Percentiles rank a stretch among this genome's conserved stretches.
Evolutionary conservation across 345 rosid species (phyloP).

Genomic region (Linum tenue): DNA sequence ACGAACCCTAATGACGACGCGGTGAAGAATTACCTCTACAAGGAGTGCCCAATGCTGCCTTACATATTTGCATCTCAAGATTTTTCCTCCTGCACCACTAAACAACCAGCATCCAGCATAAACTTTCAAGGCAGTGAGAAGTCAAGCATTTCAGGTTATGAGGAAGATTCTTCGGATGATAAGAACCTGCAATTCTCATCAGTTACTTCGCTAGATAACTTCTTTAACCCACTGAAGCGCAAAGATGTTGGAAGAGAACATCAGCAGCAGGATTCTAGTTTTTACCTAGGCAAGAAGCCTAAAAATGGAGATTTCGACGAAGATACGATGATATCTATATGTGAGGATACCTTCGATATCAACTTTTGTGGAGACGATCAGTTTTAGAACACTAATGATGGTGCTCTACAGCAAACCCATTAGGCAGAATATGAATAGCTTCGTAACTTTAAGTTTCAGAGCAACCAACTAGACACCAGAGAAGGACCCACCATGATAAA

Average conservation of each 20-base stretch:
- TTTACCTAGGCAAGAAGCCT: conserved; percentile 18
- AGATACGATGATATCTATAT: conserved; percentile 12
- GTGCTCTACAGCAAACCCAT: conserved; percentile 15
- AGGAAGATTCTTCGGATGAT: background rate
- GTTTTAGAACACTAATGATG: conserved; percentile 13
- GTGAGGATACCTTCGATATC: conserved; percentile 13
- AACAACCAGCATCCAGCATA: conserved; percentile 15
- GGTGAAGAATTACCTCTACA: conserved; percentile 15
- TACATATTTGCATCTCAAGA: conserved; percentile 31
- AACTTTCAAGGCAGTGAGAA: conserved; percentile 21
- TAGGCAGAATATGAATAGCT: conserved; percentile 20
- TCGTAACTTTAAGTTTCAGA: conserved; percentile 13
- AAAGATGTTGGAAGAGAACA: conserved; percentile 9
- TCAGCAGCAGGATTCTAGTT: conserved; percentile 1
- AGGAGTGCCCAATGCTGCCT: conserved; percentile 32
- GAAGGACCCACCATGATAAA: background rate
- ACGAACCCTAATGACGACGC: conserved; percentile 16
- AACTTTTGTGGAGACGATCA: conserved; percentile 14
- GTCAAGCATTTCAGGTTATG: conserved; percentile 11
- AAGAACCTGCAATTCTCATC: conserved; percentile 11
- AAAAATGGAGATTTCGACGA: conserved; percentile 5
- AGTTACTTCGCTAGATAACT: conserved; percentile 14
- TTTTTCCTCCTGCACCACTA: conserved; percentile 6
- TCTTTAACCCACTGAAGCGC: conserved; percentile 24
- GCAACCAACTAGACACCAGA: conserved; percentile 12